These are phyloP conservation scores for Septoria linicola DNA, from an alignment of 2,329 filamentous ascomycete genomes.

Conservation along the genomic window DNA sequence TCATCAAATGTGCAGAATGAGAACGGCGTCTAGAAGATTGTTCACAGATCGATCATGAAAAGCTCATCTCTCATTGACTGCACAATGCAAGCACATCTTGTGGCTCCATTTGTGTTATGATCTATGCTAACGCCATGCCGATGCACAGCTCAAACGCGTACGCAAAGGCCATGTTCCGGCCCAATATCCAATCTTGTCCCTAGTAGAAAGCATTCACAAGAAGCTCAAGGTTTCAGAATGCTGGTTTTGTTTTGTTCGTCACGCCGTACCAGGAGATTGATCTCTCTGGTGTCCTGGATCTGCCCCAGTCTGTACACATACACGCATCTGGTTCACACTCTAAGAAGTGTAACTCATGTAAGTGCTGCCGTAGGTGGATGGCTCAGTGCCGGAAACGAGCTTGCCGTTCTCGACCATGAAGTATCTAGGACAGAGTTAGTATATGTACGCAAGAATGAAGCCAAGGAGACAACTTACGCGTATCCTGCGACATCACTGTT, in stretches of 20 bases:
- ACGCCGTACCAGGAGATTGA: constrained; percentile 4
- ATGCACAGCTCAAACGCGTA: constrained; percentile 10
- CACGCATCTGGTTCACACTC: neutral
- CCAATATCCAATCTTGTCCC: constrained; percentile 1
- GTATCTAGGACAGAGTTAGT: constrained; percentile 1
- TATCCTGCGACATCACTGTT: constrained; percentile 44
- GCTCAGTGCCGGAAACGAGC: constrained; percentile 37
- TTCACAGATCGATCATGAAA: too few relatives aligned
- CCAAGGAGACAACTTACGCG: neutral
- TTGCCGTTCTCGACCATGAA: constrained; percentile 40
- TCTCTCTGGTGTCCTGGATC: neutral
- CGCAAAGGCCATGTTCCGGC: neutral
- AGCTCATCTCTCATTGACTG: too few relatives aligned
- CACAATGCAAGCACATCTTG: neutral
- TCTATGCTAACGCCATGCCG: constrained; percentile 9
- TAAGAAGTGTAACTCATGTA: constrained; percentile 32
- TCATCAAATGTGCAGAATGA: too few relatives aligned
- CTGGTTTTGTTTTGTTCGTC: constrained; percentile 8
- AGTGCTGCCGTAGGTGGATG: constrained; percentile 32
- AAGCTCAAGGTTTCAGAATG: constrained; percentile 8
- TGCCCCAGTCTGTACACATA: neutral
- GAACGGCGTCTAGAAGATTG: too few relatives aligned
- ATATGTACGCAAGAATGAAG: neutral
- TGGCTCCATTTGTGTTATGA: neutral
- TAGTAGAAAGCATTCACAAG: constrained; percentile 16